phyloP scores from a whole-genome alignment of 441 rosid species.

The Pelargonium australe region DNA sequence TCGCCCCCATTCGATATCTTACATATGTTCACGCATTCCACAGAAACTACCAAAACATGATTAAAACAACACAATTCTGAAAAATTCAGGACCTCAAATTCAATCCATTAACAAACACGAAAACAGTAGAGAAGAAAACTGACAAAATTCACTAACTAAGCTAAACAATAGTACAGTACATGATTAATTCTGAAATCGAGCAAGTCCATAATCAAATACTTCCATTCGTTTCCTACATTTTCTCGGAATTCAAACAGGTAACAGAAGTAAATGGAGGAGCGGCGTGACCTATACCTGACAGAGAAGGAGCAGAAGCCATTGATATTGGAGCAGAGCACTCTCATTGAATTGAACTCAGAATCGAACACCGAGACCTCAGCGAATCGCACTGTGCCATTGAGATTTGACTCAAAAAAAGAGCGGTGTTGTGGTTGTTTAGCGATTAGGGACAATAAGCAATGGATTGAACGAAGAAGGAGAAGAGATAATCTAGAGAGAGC shows the following conservation, averaged over 20 bases:
- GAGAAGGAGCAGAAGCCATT: slow-evolving; percentile 75
- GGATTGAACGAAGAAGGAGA: slow-evolving; percentile 37
- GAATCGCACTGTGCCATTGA: not conserved
- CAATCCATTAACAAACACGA: not conserved
- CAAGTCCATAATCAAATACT: not conserved
- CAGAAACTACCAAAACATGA: slow-evolving; percentile 44
- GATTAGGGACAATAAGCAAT: slow-evolving; percentile 28
- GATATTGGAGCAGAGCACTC: slow-evolving; percentile 33
- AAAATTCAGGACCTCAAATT: slow-evolving; percentile 1
- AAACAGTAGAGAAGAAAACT: too few species aligned
- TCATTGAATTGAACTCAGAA: slow-evolving; percentile 44
- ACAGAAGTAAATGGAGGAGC: slow-evolving; percentile 5
- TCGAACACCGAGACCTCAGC: slow-evolving; percentile 16
- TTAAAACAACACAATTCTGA: slow-evolving; percentile 16
- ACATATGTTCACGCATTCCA: slow-evolving; percentile 79
- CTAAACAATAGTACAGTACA: not conserved
- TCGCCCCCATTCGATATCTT: slow-evolving; percentile 66
- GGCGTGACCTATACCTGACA: slow-evolving; percentile 49
- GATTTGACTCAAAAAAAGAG: slow-evolving; percentile 12
- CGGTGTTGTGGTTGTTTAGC: slow-evolving; percentile 12
- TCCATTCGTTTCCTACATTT: slow-evolving; percentile 11
- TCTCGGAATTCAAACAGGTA: slow-evolving; percentile 18
- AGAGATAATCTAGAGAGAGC: slow-evolving; percentile 44
- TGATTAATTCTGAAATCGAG: not conserved
- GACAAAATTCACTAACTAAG: not conserved